Evolutionary conservation across 805 yeast genomes (phyloP), one percentile per base, ranked within the genome.

Genomic region (Yueomyces sp.): DNA sequence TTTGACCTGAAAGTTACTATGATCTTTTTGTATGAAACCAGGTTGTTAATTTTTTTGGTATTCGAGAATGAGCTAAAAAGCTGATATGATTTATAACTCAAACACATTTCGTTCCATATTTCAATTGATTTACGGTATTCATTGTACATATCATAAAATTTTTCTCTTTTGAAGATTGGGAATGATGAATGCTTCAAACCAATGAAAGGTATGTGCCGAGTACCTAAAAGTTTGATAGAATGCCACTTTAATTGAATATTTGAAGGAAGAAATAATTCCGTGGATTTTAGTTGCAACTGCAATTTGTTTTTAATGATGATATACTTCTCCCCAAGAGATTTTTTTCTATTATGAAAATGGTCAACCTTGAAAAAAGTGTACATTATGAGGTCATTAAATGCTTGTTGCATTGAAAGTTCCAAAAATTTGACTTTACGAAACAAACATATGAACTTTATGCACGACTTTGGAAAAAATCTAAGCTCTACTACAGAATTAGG

Each of bases 401-500:
- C 33, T 26, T 57, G 44, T 4, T 34, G 6, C n/a, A 34, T 9
- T 11, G 37, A 34, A 7, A 11, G n/a, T 11, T 68, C 54, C 1
- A 59, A 67, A 8, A 56, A 49, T 2, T 52, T 48, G 26, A 67
- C 62, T 26, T 62, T 48, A 3, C 38, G 31, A 11, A 63, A 60
- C 26, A 77, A 56, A n/a, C 59, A 60, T 4, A 61, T 50, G 48
- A 43, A 6, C 3, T 40, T 7, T n/a, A n/a, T 9, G 5, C 63
- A 68, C 38, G 72, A 65, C 41, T 70, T 47, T 11, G 61, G 66
- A 37, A 80, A 68, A 44, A 77, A 74, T 85, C 87, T 80, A 0
- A 83, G 61, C 28, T 67, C 66, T 9, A 67, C 65, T 2, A 82
- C 68, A 1, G 75, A 74, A 0, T 79, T 79, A 0, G 81, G 77